These are phyloP conservation scores for Pythium phragmitis DNA, from an alignment of 352 stramenopile genomes.

Conservation along the genomic window DNA sequence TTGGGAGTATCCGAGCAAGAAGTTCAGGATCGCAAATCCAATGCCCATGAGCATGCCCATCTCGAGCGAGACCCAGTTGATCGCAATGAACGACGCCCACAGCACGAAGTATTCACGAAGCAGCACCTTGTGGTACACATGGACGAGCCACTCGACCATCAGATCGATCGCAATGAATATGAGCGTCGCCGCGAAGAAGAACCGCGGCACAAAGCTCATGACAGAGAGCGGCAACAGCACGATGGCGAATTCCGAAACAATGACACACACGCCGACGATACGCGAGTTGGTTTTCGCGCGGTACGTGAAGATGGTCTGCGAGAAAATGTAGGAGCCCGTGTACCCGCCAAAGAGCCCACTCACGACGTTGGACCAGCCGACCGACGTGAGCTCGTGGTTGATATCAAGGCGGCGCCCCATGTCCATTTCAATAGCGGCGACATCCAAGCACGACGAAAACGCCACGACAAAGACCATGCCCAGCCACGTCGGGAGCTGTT, in stretches of 20 bases:
- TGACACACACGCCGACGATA: slow-evolving; percentile 90
- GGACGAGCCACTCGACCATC: slow-evolving; percentile 96
- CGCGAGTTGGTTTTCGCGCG: slow-evolving; percentile 89
- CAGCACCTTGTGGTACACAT: slow-evolving; percentile 82
- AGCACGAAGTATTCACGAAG: slow-evolving; percentile 92
- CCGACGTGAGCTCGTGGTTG: slow-evolving; percentile 92
- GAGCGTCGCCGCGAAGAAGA: slow-evolving; percentile 97
- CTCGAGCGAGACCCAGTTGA: slow-evolving; percentile 95
- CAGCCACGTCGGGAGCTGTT: slow-evolving; percentile 90
- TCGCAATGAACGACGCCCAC: slow-evolving; percentile 92
- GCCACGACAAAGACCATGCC: slow-evolving; percentile 97
- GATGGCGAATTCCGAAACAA: slow-evolving; percentile 85
- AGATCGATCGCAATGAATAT: slow-evolving; percentile 98
- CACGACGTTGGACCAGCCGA: slow-evolving; percentile 96
- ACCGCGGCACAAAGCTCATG: slow-evolving; percentile 93
- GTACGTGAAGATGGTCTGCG: slow-evolving; percentile 98
- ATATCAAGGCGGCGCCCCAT: slow-evolving; percentile 93
- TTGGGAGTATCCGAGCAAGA: slow-evolving; percentile 76
- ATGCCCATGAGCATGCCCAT: slow-evolving; percentile 94
- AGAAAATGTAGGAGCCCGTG: slow-evolving; percentile 99
- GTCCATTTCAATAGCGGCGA: slow-evolving; percentile 97
- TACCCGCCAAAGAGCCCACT: slow-evolving; percentile 95
- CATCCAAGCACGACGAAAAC: slow-evolving; percentile 96
- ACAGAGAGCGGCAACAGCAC: slow-evolving; percentile 92
- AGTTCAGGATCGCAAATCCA: slow-evolving; percentile 84